These are phyloP conservation scores for Eremothecium sinecaudum DNA, from an alignment of 1,139 yeast genomes.

Conservation along the genomic window DNA sequence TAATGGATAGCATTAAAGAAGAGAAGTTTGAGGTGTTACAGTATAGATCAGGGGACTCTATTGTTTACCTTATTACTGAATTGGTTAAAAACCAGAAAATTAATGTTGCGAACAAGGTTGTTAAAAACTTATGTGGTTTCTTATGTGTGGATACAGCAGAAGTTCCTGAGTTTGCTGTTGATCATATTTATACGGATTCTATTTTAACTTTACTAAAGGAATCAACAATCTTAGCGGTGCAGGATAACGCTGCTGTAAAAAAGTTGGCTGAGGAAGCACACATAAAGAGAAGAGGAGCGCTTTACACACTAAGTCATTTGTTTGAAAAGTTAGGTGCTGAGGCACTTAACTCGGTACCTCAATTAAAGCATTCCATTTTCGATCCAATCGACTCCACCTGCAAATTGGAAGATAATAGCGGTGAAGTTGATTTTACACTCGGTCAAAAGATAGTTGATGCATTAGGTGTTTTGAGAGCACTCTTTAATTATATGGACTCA, in stretches of 20 bases:
- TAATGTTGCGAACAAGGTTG: conserved; percentile 77
- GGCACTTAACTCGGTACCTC: conserved; percentile 57
- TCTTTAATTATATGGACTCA: conserved; percentile 53
- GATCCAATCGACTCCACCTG: conserved; percentile 43
- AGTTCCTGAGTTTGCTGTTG: conserved; percentile 83
- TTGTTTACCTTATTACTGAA: conserved; percentile 52
- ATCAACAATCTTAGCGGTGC: conserved; percentile 60
- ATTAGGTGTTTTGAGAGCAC: conserved; percentile 68
- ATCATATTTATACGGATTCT: conserved; percentile 44
- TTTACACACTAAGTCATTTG: conserved; percentile 55
- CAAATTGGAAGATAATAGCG: conserved; percentile 31
- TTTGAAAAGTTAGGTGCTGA: conserved; percentile 42
- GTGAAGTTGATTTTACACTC: conserved; percentile 33
- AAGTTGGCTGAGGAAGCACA: conserved; percentile 62
- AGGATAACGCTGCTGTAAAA: conserved; percentile 56
- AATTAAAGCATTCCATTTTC: conserved; percentile 56
- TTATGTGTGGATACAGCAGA: conserved; percentile 92
- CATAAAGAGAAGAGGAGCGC: conserved; percentile 77
- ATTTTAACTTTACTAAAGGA: conserved; percentile 75
- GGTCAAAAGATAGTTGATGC: conserved; percentile 88
- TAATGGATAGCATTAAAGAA: conserved; percentile 86
- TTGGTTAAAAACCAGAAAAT: conserved; percentile 49
- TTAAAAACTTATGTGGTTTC: conserved; percentile 85
- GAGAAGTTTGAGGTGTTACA: conserved; percentile 66
- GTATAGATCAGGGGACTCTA: conserved; percentile 57